Base-by-base conservation (phyloP, 75 land plant genomes). In the Chamaecyparis obtusa region DNA sequence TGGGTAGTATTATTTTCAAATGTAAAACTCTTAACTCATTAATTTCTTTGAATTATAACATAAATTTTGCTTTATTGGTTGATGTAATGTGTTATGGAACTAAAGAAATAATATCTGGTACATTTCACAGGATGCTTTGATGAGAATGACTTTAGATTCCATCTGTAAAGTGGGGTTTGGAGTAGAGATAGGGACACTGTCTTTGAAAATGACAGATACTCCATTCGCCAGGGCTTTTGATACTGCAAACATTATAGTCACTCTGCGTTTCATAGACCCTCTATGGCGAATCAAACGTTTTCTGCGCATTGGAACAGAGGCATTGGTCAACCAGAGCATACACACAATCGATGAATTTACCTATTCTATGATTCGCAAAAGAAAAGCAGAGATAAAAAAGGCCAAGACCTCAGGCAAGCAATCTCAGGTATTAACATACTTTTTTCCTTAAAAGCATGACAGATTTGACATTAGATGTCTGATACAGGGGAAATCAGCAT, bases 101-200 rank as follows among this genome's bases (percentile, higher is more conserved):
- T 27, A 64, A 80, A 0, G 21, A 44, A 41, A 35, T 54, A 72
- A 32, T 27, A 21, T 19, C 14, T 3, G 30, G 46, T 81, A 46
- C 2, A 27, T 2, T 87, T 71, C 87, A 85, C 91, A 97, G 99
- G 99, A 97, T 44, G 86, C 96, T 76, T 89, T 96, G 77, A 97
- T 97, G 99, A 92, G 99, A 88, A 93, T 96, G 93, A 97, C 99
- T 35, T 89, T 97, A 87, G 99, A 97, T 87, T 95, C 99, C 14
- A 97, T 97, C 33, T 95, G 98, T 57, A 97, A 97, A 86, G 93
- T 97, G 46, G 98, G 98, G 13, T 97, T 97, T 90, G 99, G 99
- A 10, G 95, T 95, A 33, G 99, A 97, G 86, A 97, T 97, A 39
- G 95, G 95, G 49, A 94, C 98, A 11, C 87, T 97, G 88, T 92